Base-by-base conservation (phyloP, 164 flowering plant genomes). In the Euptelea pleiosperma region DNA sequence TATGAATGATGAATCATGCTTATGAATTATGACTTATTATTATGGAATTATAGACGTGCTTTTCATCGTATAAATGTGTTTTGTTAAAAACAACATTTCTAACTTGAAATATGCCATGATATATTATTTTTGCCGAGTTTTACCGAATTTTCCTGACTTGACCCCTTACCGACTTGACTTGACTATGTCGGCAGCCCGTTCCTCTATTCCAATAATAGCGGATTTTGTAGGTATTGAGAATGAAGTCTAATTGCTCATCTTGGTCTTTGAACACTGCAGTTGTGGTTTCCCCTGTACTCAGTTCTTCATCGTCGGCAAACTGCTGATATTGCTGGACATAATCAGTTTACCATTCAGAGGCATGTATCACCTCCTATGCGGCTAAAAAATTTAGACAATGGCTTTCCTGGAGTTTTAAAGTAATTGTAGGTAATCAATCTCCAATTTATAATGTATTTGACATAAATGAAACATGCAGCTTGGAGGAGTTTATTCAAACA, bases 241-340 rank as follows among this genome's bases (percentile, higher is more conserved):
- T 33, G 39, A 8, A 21, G 19, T 14, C 3, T 12, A 8, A 55
- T n/a, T 41, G n/a, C 34, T 55, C 11, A 60, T 44, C 28, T 22
- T 52, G 11, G 16, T 4, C 26, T 10, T 47, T 54, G 8, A 41
- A 50, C 15, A 3, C 50, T 79, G 80, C 87, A 91, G 96, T 64
- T 93, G 16, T 90, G 97, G 99, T 84, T 93, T 76, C 95, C 99
- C n/a, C 69, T 93, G 36, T 82, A 78, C 63, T 70, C 86, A 8
- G 72, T 91, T 72, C 79, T 93, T 50, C 76, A 67, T 51, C 77
- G 53, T 25, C 42, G 57, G n/a, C 66, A 68, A 58, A 46, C 78
- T 58, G 61, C 67, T 49, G 80, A 80, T 58, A 21, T 49, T 56
- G 62, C 60, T 55, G 74, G 19, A 52, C 71, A 82, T 60, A 62